These are phyloP conservation scores for Syzygium malaccense DNA, from an alignment of 441 rosid genomes.

Conservation along the genomic window DNA sequence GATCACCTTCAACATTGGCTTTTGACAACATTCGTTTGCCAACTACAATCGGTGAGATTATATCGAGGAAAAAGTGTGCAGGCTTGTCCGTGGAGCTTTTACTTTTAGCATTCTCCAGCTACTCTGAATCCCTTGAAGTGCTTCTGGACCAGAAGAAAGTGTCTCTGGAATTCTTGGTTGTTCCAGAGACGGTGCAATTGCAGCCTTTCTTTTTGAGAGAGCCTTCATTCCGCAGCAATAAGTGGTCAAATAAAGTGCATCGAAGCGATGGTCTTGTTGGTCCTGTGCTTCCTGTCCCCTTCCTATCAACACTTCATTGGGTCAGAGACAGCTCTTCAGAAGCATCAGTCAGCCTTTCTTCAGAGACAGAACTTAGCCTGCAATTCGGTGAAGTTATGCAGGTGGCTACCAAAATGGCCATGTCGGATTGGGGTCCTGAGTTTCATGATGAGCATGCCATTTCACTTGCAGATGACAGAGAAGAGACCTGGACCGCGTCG, in stretches of 20 bases:
- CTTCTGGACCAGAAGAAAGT: slow-evolving; percentile 28
- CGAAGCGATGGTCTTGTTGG: slow-evolving; percentile 46
- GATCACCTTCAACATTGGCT: slow-evolving; percentile 42
- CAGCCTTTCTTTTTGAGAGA: slow-evolving; percentile 64
- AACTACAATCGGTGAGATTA: slow-evolving; percentile 48
- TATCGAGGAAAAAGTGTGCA: slow-evolving; percentile 55
- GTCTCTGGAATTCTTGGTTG: slow-evolving; percentile 50
- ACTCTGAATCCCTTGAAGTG: slow-evolving; percentile 46
- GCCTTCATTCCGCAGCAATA: slow-evolving; percentile 53
- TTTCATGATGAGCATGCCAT: slow-evolving; percentile 16
- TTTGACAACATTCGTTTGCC: slow-evolving; percentile 45
- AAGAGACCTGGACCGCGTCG: slow-evolving; percentile 16
- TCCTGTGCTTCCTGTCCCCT: slow-evolving; percentile 69
- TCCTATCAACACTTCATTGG: slow-evolving; percentile 48
- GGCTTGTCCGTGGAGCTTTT: slow-evolving; percentile 55
- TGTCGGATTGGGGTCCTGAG: slow-evolving; percentile 21
- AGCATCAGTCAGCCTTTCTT: slow-evolving; percentile 23
- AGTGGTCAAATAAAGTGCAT: slow-evolving; percentile 43
- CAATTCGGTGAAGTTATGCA: slow-evolving; percentile 46
- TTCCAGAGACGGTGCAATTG: slow-evolving; percentile 56
- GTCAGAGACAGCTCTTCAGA: slow-evolving; percentile 44
- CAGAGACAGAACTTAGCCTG: slow-evolving; percentile 34
- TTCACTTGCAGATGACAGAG: slow-evolving; percentile 39
- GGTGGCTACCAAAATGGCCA: slow-evolving; percentile 37
- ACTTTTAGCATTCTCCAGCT: slow-evolving; percentile 60